Conservation (phyloP, 306 rosid genomes). For the Cucumis hystrix region DNA sequence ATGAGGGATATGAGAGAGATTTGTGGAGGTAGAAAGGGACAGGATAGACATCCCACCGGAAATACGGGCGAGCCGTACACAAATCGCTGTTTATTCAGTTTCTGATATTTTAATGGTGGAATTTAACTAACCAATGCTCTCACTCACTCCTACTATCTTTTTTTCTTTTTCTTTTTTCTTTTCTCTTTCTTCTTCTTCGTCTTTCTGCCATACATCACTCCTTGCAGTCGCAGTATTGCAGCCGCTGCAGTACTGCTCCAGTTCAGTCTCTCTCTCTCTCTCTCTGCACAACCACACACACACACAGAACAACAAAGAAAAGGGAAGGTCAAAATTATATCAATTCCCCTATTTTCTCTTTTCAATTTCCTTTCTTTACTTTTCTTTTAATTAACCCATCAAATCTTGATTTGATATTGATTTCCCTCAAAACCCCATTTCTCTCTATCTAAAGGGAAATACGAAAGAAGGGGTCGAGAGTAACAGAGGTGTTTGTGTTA, state of each 20-base stretch:
- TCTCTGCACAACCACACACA: slow-evolving; percentile 14
- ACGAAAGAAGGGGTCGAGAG: slow-evolving; percentile 8
- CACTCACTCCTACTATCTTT: slow-evolving; percentile 9
- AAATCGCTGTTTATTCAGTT: slow-evolving; percentile 27
- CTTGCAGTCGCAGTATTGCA: slow-evolving; percentile 67
- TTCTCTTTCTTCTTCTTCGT: slow-evolving; percentile 11
- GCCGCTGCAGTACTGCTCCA: slow-evolving; percentile 55
- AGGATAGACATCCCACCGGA: slow-evolving; percentile 96
- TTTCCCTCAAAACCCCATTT: slow-evolving; percentile 24
- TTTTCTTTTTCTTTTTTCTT: slow-evolving; percentile 8
- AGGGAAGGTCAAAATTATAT: neutral
- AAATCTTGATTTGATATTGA: slow-evolving; percentile 29
- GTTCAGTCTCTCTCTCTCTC: slow-evolving; percentile 20
- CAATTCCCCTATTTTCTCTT: slow-evolving; percentile 8
- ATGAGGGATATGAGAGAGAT: slow-evolving; percentile 45
- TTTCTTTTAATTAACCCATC: neutral
- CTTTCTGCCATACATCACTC: slow-evolving; percentile 84
- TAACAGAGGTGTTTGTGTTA: neutral
- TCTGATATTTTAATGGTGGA: slow-evolving; percentile 19
- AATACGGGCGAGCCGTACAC: slow-evolving; percentile 83
- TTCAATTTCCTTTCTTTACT: neutral
- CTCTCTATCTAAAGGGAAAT: slow-evolving; percentile 14
- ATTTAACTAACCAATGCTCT: slow-evolving; percentile 21
- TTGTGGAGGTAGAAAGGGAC: slow-evolving; percentile 84
- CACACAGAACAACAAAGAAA: neutral